Evolutionary conservation across 2,329 filamentous ascomycete genomes (phyloP).

Genomic region (Aspergillus sp.): DNA sequence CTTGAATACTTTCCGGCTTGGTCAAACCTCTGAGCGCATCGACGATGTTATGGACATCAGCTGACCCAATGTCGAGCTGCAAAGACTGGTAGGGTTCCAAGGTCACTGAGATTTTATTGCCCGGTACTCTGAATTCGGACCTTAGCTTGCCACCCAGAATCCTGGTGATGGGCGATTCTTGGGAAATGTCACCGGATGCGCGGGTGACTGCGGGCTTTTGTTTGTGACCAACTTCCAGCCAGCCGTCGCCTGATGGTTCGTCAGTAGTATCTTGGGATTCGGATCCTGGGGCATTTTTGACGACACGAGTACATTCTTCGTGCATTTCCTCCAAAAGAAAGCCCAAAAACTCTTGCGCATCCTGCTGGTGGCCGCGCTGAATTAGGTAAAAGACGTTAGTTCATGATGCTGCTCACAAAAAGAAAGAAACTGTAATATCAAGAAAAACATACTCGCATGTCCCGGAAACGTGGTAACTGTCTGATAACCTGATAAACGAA

Average conservation of each 20-base stretch:
- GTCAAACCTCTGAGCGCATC: constrained; percentile 86
- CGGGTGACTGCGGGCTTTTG: constrained; percentile 83
- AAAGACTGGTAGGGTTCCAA: constrained; percentile 90
- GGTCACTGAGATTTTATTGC: constrained; percentile 85
- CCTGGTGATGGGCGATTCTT: constrained; percentile 80
- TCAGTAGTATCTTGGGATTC: constrained; percentile 34
- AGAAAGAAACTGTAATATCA: too few species aligned
- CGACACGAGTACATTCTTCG: constrained; percentile 80
- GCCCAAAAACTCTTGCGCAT: constrained; percentile 93
- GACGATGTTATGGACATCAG: constrained; percentile 82
- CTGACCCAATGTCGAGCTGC: constrained; percentile 87
- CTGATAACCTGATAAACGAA: constrained; percentile 94
- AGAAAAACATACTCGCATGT: constrained; percentile 69
- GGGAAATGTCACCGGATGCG: constrained; percentile 68
- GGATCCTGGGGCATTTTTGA: constrained; percentile 52
- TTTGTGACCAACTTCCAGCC: constrained; percentile 91
- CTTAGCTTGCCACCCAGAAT: constrained; percentile 91
- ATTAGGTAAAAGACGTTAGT: neutral
- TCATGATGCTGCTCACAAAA: too few species aligned
- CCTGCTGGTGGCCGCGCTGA: constrained; percentile 90
- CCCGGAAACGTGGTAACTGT: constrained; percentile 78
- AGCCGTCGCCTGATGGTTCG: constrained; percentile 58
- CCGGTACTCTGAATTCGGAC: constrained; percentile 82
- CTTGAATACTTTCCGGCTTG: constrained; percentile 75
- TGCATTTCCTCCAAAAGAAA: constrained; percentile 90